Evolutionary conservation across 768 basidiomycete genomes (phyloP), one percentile per base, ranked within the genome.

Genomic region (Tricholoma furcatifolium): DNA sequence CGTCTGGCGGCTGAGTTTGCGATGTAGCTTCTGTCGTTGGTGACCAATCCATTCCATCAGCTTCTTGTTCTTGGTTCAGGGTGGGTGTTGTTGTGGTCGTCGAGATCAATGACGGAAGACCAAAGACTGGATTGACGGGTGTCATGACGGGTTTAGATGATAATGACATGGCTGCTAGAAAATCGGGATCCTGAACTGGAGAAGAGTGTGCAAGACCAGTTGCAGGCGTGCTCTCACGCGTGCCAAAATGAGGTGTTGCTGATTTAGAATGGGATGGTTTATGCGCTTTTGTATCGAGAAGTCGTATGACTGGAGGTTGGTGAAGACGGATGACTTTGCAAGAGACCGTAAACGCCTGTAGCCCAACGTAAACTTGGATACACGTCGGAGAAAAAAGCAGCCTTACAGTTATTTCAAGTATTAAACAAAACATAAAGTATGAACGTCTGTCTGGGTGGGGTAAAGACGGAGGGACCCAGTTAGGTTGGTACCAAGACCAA

Each of bases 261-360:
- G 77, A 75, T 45, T 75, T 68, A 38, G 76, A 78, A 34, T 69
- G 62, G 12, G 73, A 61, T 7, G 72, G 59, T 43, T 60, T 68
- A 54, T 79, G 77, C 11, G 72, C 62, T 43, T 76, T 75, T 7
- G 82, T 78, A 61, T 87, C 79, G 41, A 90, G 76, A 21, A 92
- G 80, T 40, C 86, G 84, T 46, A 92, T 82, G 2, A 80, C 62
- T 9, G 89, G 88, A 1, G 90, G 87, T 15, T 79, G 83, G 53
- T 85, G 84, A 6, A 91, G 65, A 34, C 78, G 81, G 31, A 92
- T 72, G 14, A 81, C 72, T 44, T 76, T 70, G 52, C 73, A 78
- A 3, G 85, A 88, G 30, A 71, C 63, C 10, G 72, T 58, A 49
- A 80, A 69, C 40, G 79, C 70, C 89, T 91, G 55, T 17, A 45